These are phyloP conservation scores for Ceriops decandra DNA, from an alignment of 345 rosid genomes.

Conservation along the genomic window DNA sequence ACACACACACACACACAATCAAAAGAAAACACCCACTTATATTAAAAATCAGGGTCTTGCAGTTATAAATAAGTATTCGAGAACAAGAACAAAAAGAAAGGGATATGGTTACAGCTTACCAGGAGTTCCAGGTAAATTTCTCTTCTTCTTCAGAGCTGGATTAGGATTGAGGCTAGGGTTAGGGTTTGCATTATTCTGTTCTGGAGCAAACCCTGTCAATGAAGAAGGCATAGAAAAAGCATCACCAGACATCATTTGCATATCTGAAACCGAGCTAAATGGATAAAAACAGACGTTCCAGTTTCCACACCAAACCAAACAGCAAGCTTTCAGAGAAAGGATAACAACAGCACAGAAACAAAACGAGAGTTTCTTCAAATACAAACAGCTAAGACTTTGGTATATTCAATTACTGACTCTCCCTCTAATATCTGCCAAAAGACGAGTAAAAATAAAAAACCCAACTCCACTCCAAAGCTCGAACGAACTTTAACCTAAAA, in stretches of 20 bases:
- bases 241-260: slow-evolving; percentile 62
- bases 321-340: slow-evolving; percentile 31
- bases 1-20: neutral
- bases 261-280: neutral
- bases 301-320: slow-evolving; percentile 22
- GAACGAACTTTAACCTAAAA: slow-evolving; percentile 43
- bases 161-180: slow-evolving; percentile 58
- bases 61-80: neutral
- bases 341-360: slow-evolving; percentile 40
- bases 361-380: slow-evolving; percentile 43
- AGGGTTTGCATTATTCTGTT: slow-evolving; percentile 50
- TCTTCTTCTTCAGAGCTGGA: slow-evolving; percentile 60
- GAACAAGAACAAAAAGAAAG: neutral
- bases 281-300: neutral
- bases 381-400: slow-evolving; percentile 47
- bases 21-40: neutral
- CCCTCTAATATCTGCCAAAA: slow-evolving; percentile 56
- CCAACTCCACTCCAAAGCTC: slow-evolving; percentile 20
- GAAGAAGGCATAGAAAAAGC: slow-evolving; percentile 51
- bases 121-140: slow-evolving; percentile 93
- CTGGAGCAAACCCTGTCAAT: slow-evolving; percentile 40
- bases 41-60: neutral
- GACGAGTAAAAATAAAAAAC: slow-evolving; percentile 38
- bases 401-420: slow-evolving; percentile 42
- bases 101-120: slow-evolving; percentile 31